Percentiles rank a stretch among this genome's conserved stretches.
phyloP scores from a whole-genome alignment of 352 stramenopile genomes.

The Elongisporangium prolatum region DNA sequence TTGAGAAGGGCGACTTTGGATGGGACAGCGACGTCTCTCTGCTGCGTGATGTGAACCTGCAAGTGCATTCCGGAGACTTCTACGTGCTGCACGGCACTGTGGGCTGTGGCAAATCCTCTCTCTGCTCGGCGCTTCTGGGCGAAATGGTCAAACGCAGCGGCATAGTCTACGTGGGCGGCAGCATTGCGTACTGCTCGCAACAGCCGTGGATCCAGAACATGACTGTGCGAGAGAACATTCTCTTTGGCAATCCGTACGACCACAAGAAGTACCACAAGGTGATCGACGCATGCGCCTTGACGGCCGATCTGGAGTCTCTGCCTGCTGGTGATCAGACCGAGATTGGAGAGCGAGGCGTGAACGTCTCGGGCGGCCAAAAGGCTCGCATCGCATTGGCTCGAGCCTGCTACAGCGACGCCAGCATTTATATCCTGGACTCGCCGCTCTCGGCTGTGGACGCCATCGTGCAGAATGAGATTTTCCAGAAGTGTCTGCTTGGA shows the following conservation, averaged over 20 bases:
- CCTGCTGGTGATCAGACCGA: constrained; percentile 67
- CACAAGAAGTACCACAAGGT: constrained; percentile 46
- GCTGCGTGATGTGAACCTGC: constrained; percentile 62
- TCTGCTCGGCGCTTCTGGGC: constrained; percentile 87
- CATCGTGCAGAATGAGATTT: constrained; percentile 92
- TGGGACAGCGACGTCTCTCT: constrained; percentile 23
- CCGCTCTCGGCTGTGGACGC: constrained; percentile 52
- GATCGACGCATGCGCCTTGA: constrained; percentile 59
- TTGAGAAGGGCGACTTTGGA: constrained; percentile 28
- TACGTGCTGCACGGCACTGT: constrained; percentile 89
- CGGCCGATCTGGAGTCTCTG: constrained; percentile 57
- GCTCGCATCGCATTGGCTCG: constrained; percentile 51
- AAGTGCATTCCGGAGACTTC: constrained; percentile 73
- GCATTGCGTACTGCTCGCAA: constrained; percentile 80
- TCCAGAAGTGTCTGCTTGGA: constrained; percentile 51
- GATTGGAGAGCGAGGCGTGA: constrained; percentile 61
- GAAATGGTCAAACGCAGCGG: constrained; percentile 68
- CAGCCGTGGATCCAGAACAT: constrained; percentile 89
- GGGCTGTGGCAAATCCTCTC: constrained; percentile 89
- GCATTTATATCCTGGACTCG: constrained; percentile 41
- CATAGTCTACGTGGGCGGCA: constrained; percentile 17
- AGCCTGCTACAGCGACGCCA: constrained; percentile 49
- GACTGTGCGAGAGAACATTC: constrained; percentile 80
- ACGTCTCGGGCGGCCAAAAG: constrained; percentile 61
- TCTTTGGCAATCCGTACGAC: constrained; percentile 81